phyloP scores from a whole-genome alignment of 108 stramenopile genomes.

The Asterionellopsis glacialis region DNA sequence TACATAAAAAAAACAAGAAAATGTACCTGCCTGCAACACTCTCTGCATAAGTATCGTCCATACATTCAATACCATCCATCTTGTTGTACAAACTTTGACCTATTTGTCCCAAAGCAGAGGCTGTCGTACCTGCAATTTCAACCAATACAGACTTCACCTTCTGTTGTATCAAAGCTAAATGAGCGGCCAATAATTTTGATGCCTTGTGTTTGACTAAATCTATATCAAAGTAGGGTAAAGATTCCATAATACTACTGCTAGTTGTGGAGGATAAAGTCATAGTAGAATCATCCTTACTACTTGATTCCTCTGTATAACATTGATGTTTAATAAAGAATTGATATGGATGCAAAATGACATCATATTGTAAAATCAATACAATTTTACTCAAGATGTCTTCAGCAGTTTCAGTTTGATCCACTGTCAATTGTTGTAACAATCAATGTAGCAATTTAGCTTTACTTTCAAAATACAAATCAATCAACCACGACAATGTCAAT shows the following conservation, averaged over 20 bases:
- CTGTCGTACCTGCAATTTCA: slow-evolving; percentile 82
- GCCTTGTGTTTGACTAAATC: slow-evolving; percentile 54
- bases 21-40: no score
- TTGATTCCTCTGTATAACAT: slow-evolving; percentile 21
- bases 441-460: slow-evolving; percentile 61
- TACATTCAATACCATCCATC: slow-evolving; percentile 75
- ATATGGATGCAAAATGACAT: slow-evolving; percentile 80
- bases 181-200: slow-evolving; percentile 75
- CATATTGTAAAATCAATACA: slow-evolving; percentile 78
- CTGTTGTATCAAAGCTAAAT: slow-evolving; percentile 76
- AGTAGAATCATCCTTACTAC: background rate
- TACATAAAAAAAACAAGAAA: no score
- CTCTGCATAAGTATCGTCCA: no score
- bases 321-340: slow-evolving; percentile 71
- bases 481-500: slow-evolving; percentile 31
- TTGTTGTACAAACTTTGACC: slow-evolving; percentile 85
- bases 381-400: slow-evolving; percentile 74
- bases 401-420: slow-evolving; percentile 29
- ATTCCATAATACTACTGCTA: slow-evolving; percentile 39
- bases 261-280: slow-evolving; percentile 3
- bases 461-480: slow-evolving; percentile 83
- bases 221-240: slow-evolving; percentile 66
- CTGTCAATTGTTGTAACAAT: slow-evolving; percentile 51
- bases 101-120: slow-evolving; percentile 77
- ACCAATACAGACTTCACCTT: slow-evolving; percentile 77